phyloP scores from a whole-genome alignment of 2,329 filamentous ascomycete genomes.

The Zymoseptoria tritici region DNA sequence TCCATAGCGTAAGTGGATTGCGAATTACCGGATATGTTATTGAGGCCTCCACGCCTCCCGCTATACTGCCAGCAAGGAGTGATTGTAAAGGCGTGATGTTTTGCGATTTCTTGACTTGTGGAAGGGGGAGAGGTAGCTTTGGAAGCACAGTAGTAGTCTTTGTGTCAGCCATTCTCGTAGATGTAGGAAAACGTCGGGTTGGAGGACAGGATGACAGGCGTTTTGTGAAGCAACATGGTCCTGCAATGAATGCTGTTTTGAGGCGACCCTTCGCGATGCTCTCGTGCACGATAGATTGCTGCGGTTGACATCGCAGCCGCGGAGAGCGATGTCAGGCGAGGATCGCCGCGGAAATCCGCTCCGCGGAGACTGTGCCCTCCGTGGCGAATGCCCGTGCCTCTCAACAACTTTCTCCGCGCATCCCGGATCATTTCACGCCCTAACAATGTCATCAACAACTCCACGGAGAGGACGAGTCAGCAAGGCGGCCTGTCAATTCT shows the following conservation, averaged over 20 bases:
- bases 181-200: no score
- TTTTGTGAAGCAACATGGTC: background rate
- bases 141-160: background rate
- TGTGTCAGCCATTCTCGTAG: background rate
- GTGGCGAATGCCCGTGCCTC: background rate
- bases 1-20: no score
- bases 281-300: background rate
- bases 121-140: background rate
- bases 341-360: background rate
- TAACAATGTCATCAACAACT: background rate
- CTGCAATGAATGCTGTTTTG: background rate
- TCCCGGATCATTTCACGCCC: background rate
- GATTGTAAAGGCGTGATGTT: constrained; percentile 32
- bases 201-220: background rate
- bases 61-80: constrained; percentile 44
- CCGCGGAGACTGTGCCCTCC: background rate
- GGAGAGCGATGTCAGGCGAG: background rate
- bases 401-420: background rate
- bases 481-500: constrained; percentile 4
- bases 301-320: no score
- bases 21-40: constrained; percentile 33
- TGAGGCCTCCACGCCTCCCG: constrained; percentile 47
- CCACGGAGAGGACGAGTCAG: constrained; percentile 3
- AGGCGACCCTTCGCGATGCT: background rate
- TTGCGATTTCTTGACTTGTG: background rate